Evolutionary conservation across 177 flowering plant species (phyloP).

Genomic region (Telopea speciosissima): DNA sequence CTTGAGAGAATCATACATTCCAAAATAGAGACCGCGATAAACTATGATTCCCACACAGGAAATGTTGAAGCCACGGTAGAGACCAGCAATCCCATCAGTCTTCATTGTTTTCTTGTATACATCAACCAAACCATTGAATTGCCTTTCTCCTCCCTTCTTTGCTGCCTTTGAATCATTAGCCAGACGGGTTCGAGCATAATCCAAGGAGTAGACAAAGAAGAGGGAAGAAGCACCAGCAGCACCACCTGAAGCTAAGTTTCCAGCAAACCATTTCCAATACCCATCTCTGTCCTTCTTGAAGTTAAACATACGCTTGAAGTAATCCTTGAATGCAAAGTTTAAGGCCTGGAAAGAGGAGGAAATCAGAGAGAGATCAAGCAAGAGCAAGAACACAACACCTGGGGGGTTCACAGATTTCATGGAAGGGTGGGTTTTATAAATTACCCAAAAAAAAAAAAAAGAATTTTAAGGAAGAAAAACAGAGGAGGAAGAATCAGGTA

Average conservation of each 20-base stretch:
- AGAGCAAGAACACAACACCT: no score
- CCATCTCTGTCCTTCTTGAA: slow-evolving; percentile 1
- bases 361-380: no score
- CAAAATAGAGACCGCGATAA: background rate
- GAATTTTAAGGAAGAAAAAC: background rate
- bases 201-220: background rate
- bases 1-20: slow-evolving; percentile 3
- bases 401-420: no score
- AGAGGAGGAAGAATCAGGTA: background rate
- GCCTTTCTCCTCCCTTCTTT: background rate
- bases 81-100: background rate
- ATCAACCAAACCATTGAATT: slow-evolving; percentile 1
- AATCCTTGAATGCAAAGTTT: background rate
- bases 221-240: slow-evolving; percentile 2
- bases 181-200: background rate
- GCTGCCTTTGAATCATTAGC: background rate
- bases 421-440: no score
- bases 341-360: background rate
- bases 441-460: no score
- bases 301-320: slow-evolving; percentile 1
- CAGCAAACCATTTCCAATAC: background rate
- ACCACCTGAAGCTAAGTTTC: background rate
- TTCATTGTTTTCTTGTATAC: background rate
- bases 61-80: background rate
- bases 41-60: background rate